Base-by-base conservation (phyloP, 1,284 basidiomycete genomes). In the Trichosporon sp. region DNA sequence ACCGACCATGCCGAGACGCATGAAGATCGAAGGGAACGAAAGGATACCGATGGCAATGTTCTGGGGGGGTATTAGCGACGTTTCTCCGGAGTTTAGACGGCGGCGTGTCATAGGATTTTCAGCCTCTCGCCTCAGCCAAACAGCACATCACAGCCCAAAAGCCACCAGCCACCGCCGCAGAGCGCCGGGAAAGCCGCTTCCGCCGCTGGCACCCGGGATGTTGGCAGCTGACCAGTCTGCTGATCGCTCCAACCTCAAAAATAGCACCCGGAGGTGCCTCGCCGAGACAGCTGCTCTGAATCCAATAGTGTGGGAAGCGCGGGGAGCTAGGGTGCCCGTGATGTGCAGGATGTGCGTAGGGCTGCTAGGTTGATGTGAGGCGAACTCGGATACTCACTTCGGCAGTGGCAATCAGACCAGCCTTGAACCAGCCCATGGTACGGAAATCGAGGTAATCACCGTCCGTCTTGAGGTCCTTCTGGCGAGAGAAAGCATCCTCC, bases 31-130 rank as follows among this genome's bases (percentile, higher is more conserved):
- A 12, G 80, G 80, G 74, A 80, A 81, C 16, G 80, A 81, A 16
- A 83, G 75, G 16, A 78, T 71, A 68, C 81, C 81, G 48, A 83
- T 73, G 0, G 80, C 80, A 70, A 83, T 81, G 73, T 76, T 76
- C 78, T 79, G 35, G 35, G 8, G 16, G 12, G 31, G 59, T 37
- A 63, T 63, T 63, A 63, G 59, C 59, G 59, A 63, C 16, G 16
- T 19, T 63, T 63, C 32, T n/a, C 59, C 59, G 59, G 21, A 12
- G 19, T 54, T 54, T 26, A 54, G 19, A 26, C 51, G 51, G 51
- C n/a, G 3, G 26, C 40, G 31, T 32, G 48, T 69, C 68, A 67
- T 37, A 21, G 14, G 26, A 26, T 8, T 14, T 46, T n/a, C 14
- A 43, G 43, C 51, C 19, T 48, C 5, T 26, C n/a, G 51, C 51